Evolutionary conservation across 805 yeast species (phyloP).

Genomic region (Saccharomycopsis babjevae): DNA sequence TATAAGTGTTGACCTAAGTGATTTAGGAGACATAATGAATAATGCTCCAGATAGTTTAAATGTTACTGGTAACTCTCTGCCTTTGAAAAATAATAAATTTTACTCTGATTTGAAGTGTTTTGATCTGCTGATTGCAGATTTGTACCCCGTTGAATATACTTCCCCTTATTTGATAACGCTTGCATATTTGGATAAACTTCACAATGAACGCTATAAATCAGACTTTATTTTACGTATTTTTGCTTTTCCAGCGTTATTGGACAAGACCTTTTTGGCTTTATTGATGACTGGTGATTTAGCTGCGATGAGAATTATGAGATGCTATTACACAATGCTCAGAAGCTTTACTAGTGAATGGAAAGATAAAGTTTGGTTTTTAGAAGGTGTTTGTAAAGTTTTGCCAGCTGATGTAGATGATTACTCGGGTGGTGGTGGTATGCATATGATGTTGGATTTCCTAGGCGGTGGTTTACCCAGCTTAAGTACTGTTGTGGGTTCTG

Average conservation of each 20-base stretch:
- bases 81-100: conserved; percentile 16
- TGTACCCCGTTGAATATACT: conserved; percentile 73
- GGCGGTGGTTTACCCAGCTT: conserved; percentile 55
- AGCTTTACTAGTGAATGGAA: conserved; percentile 80
- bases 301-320: conserved; percentile 86
- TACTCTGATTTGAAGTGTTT: conserved; percentile 62
- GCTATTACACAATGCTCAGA: conserved; percentile 72
- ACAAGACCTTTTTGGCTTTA: conserved; percentile 64
- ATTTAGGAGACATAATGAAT: conserved; percentile 63
- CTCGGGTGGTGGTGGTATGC: conserved; percentile 87
- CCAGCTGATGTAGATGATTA: conserved; percentile 90
- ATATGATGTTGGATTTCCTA: conserved; percentile 79
- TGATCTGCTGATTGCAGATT: conserved; percentile 73
- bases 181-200: conserved; percentile 75
- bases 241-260: conserved; percentile 88
- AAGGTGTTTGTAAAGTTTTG: conserved; percentile 79
- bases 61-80: background rate
- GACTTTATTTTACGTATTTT: conserved; percentile 82
- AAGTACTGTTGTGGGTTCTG: conserved; percentile 25
- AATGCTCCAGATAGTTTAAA: conserved; percentile 24
- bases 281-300: conserved; percentile 76
- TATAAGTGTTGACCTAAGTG: conserved; percentile 82
- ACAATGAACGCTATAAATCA: conserved; percentile 70
- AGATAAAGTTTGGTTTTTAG: conserved; percentile 86
- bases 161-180: conserved; percentile 85